Base-by-base conservation (phyloP, 768 basidiomycete genomes). In the Boletus sensibilis region DNA sequence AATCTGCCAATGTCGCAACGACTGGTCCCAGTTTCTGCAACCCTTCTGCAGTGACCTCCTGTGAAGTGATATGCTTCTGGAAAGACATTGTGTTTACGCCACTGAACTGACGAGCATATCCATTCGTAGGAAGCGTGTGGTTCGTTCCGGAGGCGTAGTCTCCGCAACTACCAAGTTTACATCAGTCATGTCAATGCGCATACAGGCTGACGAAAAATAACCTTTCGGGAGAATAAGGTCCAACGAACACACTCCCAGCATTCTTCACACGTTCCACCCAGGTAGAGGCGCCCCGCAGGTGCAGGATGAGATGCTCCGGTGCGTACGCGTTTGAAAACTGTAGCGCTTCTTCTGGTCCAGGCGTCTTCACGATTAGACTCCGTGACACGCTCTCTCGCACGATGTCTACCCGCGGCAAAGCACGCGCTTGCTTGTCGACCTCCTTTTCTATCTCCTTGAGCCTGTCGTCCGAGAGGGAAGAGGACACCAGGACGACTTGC, bases 141-240 rank as follows among this genome's bases (percentile, higher is more conserved):
- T 99, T 99, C 9, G 97, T 98, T 20, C 97, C 97, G 0, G 96
- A 98, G 7, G 96, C 96, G 65, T 98, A 99, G 72, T 99, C 97
- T 31, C 97, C 97, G 72, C 94, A 98, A 63, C 96, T 98, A 63
- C 40, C 44, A 48, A 42, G 44, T 52, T 58, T 14, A 41, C 11
- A 23, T 60, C 20, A 66, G 56, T 52, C 18, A 21, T 56, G 21
- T 51, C 50, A 38, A 48, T 13, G 18, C 14, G 18, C 44, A n/a
- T 11, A 43, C 13, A 18, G 16, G 2, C 38, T 0, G 14, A 29
- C 38, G 60, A 59, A n/a, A 23, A 62, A 75, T 51, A 67, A 94
- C 94, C 93, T 96, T 75, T 98, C 97, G 0, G 97, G 97, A 1
- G 95, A 90, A 71, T 85, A 98, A 6, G 92, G 82, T 3, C 97